Conservation (phyloP, 495 filamentous ascomycete species). For the Aspergillus steynii region DNA sequence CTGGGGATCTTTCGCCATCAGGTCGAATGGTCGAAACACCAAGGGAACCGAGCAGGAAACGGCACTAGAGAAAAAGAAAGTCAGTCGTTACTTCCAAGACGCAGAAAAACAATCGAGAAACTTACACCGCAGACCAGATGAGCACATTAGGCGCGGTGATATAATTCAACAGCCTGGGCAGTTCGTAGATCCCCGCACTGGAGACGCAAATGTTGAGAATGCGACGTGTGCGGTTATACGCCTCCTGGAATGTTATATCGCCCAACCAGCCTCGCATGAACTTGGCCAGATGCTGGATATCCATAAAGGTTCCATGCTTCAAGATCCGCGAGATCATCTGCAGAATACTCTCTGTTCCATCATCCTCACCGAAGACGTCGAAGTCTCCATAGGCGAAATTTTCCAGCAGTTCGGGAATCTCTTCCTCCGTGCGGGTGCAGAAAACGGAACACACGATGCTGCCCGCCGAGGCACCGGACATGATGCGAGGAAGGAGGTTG, state of each 20-base stretch:
- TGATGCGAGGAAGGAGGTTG: constrained; percentile 80
- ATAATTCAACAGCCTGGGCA: constrained; percentile 86
- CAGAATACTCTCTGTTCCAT: constrained; percentile 65
- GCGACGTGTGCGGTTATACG: constrained; percentile 85
- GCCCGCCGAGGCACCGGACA: constrained; percentile 92
- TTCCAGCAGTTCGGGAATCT: constrained; percentile 71
- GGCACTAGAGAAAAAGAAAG: constrained; percentile 44
- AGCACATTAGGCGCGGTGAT: constrained; percentile 90
- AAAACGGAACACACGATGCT: constrained; percentile 88
- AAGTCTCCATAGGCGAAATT: constrained; percentile 81
- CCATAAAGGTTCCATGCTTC: constrained; percentile 79
- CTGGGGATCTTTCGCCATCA: constrained; percentile 82
- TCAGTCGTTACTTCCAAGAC: constrained; percentile 21
- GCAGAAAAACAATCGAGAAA: constrained; percentile 11
- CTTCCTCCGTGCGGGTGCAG: constrained; percentile 81
- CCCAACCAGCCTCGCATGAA: constrained; percentile 80
- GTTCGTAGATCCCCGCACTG: constrained; percentile 80
- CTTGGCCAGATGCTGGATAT: constrained; percentile 74
- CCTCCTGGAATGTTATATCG: constrained; percentile 92
- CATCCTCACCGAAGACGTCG: constrained; percentile 76
- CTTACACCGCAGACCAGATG: constrained; percentile 93
- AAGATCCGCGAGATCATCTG: constrained; percentile 73
- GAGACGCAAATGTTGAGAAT: constrained; percentile 95
- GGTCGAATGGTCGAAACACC: constrained; percentile 72
- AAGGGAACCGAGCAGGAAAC: constrained; percentile 92